Base-by-base conservation (phyloP, 805 yeast species). In the Saccharomyces eubayanus region DNA sequence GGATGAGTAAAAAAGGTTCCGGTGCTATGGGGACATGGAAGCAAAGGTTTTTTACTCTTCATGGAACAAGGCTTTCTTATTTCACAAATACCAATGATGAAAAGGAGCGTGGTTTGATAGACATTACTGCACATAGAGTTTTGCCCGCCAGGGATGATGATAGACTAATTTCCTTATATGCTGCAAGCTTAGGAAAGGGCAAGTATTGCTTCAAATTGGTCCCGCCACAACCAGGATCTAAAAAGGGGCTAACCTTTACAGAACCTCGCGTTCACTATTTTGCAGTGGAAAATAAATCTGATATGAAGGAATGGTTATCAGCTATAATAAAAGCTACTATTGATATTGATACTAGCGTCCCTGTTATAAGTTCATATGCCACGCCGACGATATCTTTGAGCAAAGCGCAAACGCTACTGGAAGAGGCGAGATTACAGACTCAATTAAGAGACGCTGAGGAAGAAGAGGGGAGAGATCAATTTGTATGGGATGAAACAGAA, bases 191-290 rank as follows among this genome's bases (percentile, higher is more conserved):
- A 2, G 97, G 97, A 10, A 84, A 86, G 46, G 98, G 98, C 14
- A 78, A 95, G 45, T 87, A 82, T 65, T 89, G 96, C 63, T 92
- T 94, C 74, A 91, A 91, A 70, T 69, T 94, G 14, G 83, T 91
- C 1, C 99, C 99, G 6, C 99, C 99, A 0, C 96, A 96, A 2
- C 98, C 98, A 0, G 99, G 99, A 0, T 89, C 91, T 53, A 84
- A 86, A 59, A 92, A 91, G 71, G 98, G 98, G 0, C 80, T 94
- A 55, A 91, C 97, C 0, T 94, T 94, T 69, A 94, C 99, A 0
- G 96, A 91, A 59, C 99, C 96, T 30, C 89, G 89, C 59, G 87
- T 90, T 5, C 99, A 94, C 63, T 94, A 86, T 70, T 94, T 94
- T 77, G 97, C 98, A 0, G 96, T 91, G 46, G 97, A 94, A 49